A percentile compares a stretch with the other conserved stretches of the same genome.
These are phyloP conservation scores for Arachnomyces sp. DNA, from an alignment of 2,329 filamentous ascomycete species.

Conservation along the genomic window DNA sequence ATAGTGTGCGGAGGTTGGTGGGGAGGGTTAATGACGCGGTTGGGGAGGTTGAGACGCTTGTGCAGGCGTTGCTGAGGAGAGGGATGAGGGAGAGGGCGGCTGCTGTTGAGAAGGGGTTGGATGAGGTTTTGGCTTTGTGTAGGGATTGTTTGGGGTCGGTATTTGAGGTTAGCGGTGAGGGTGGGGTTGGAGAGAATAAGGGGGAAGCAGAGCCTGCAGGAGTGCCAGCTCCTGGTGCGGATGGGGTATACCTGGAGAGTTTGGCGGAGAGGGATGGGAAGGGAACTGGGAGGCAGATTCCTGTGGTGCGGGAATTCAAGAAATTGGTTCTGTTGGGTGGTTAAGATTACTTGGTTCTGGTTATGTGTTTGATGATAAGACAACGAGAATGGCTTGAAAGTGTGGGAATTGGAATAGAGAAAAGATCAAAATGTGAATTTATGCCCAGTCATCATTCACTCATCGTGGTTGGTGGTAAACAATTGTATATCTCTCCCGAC, in stretches of 20 bases:
- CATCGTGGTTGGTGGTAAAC: too few species aligned
- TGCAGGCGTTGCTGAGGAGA: slow-evolving; percentile 68
- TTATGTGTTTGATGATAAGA: neutral
- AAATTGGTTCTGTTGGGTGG: slow-evolving; percentile 29
- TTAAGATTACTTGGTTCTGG: slow-evolving; percentile 1
- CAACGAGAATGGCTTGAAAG: neutral
- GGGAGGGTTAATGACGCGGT: slow-evolving; percentile 68
- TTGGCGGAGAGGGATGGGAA: slow-evolving; percentile 27
- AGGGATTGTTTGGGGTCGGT: slow-evolving; percentile 60
- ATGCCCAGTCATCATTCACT: too few species aligned
- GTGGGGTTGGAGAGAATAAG: slow-evolving; percentile 19
- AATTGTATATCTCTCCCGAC: too few species aligned
- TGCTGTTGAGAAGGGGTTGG: slow-evolving; percentile 65
- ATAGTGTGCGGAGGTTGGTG: slow-evolving; percentile 72
- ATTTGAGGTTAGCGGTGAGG: slow-evolving; percentile 41
- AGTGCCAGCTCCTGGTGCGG: slow-evolving; percentile 15
- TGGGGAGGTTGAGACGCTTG: slow-evolving; percentile 63
- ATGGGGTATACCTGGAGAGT: slow-evolving; percentile 34
- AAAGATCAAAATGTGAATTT: too few species aligned
- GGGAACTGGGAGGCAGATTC: slow-evolving; percentile 37
- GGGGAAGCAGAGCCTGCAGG: slow-evolving; percentile 11
- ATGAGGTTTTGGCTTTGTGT: slow-evolving; percentile 66
- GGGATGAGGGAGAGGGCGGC: slow-evolving; percentile 81
- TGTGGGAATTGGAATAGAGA: too few species aligned
- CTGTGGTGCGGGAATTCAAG: slow-evolving; percentile 43